Evolutionary conservation across 2,329 filamentous ascomycete species (phyloP).

Genomic region (Shiraia bambusicola): DNA sequence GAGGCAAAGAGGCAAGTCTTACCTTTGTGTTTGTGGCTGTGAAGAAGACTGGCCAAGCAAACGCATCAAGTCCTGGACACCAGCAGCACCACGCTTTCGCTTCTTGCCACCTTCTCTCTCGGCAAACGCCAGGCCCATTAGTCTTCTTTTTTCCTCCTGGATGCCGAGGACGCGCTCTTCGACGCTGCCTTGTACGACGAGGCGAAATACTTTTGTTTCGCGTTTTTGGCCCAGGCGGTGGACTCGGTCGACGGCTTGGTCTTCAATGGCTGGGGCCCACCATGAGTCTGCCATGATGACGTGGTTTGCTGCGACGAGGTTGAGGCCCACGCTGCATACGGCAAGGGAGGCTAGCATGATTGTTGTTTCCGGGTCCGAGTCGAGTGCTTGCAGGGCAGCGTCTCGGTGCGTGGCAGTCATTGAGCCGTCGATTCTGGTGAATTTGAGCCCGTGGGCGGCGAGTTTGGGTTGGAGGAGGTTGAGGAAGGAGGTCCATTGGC

Average conservation of each 20-base stretch:
- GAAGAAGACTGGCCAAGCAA: constrained; percentile 36
- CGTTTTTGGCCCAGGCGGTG: constrained; percentile 82
- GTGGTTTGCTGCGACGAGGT: constrained; percentile 82
- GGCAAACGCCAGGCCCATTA: constrained; percentile 77
- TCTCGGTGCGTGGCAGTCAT: constrained; percentile 75
- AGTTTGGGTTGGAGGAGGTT: constrained; percentile 72
- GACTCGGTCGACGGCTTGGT: constrained; percentile 86
- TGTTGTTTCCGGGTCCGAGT: constrained; percentile 65
- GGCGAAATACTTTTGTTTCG: constrained; percentile 74
- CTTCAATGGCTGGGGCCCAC: constrained; percentile 91
- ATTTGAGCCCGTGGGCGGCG: constrained; percentile 60
- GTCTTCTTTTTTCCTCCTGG: constrained; percentile 74
- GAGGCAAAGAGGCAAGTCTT: too few species aligned
- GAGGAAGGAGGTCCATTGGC: constrained; percentile 75
- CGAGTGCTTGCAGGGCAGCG: constrained; percentile 66
- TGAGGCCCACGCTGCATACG: constrained; percentile 83
- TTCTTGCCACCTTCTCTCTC: constrained; percentile 65
- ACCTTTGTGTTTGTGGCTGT: background rate
- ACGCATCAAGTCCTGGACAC: constrained; percentile 47
- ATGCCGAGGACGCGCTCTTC: constrained; percentile 80
- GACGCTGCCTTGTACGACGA: constrained; percentile 78
- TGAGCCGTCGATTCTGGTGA: constrained; percentile 75
- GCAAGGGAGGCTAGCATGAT: constrained; percentile 80
- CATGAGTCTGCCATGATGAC: constrained; percentile 82
- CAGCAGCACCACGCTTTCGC: constrained; percentile 38